A percentile compares a stretch with the other conserved stretches of the same genome.
Evolutionary conservation across 2,329 filamentous ascomycete genomes (phyloP).

Genomic region (Pyrenochaeta sp.): DNA sequence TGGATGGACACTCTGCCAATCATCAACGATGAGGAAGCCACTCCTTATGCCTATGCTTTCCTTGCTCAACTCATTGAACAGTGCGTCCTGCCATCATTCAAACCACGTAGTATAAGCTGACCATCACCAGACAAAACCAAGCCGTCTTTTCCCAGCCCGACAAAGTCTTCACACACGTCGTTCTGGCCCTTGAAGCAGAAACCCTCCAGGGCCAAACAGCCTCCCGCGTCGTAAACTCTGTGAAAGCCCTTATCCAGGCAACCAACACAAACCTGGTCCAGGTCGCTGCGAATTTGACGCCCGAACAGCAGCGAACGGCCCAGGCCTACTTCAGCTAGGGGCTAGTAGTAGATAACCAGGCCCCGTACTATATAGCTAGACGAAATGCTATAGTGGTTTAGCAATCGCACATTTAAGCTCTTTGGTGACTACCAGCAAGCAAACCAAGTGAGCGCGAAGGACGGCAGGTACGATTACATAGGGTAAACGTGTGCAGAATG

Average conservation of each 20-base stretch:
- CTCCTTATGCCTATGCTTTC: conserved; percentile 94
- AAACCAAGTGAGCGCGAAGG: too few species aligned
- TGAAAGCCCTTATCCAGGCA: conserved; percentile 77
- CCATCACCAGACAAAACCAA: conserved; percentile 75
- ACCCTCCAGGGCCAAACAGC: conserved; percentile 87
- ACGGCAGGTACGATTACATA: too few species aligned
- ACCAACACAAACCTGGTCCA: conserved; percentile 79
- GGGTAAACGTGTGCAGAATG: too few species aligned
- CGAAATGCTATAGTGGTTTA: conserved; percentile 1
- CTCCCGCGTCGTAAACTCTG: conserved; percentile 75
- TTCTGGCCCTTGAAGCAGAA: conserved; percentile 87
- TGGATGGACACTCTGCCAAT: conserved; percentile 94
- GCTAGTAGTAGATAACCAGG: conserved; percentile 2
- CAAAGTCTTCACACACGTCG: conserved; percentile 85
- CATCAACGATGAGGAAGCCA: conserved; percentile 94
- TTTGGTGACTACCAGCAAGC: too few species aligned
- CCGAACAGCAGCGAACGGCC: conserved; percentile 80
- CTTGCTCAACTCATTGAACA: conserved; percentile 89
- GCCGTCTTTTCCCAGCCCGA: conserved; percentile 77
- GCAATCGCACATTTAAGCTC: too few species aligned
- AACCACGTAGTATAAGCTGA: background rate
- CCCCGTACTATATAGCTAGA: conserved; percentile 1
- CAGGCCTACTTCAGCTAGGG: conserved; percentile 76
- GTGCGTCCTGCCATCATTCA: conserved; percentile 65
- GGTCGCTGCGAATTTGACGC: conserved; percentile 75